These are phyloP conservation scores for Trifolium fragiferum DNA, from an alignment of 306 rosid species.

Conservation along the genomic window DNA sequence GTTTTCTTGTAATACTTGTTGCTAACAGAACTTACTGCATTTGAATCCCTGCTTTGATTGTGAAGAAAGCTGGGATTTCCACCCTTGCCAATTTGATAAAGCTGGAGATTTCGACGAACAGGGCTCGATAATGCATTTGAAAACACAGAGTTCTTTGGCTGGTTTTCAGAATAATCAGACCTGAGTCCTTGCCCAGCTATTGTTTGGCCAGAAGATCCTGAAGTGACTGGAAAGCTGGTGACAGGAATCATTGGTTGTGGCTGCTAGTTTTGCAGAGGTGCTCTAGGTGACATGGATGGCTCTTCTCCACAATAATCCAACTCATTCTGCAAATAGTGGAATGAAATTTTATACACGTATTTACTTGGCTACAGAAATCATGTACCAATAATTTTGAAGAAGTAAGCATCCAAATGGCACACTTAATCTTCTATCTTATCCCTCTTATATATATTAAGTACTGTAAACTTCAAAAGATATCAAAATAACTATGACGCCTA, in stretches of 20 bases:
- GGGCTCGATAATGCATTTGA: slow-evolving; percentile 86
- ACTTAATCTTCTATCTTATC: not conserved
- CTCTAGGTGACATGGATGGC: slow-evolving; percentile 79
- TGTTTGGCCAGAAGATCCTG: slow-evolving; percentile 63
- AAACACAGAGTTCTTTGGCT: slow-evolving; percentile 77
- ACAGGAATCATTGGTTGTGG: slow-evolving; percentile 58
- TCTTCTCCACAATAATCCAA: slow-evolving; percentile 82
- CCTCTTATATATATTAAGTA: not conserved
- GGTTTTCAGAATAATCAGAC: slow-evolving; percentile 62
- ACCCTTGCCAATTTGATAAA: slow-evolving; percentile 70
- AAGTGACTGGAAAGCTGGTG: slow-evolving; percentile 55
- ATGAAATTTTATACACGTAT: slow-evolving; percentile 15
- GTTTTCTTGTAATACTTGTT: too few relatives aligned
- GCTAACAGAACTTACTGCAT: slow-evolving; percentile 59
- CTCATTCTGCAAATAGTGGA: slow-evolving; percentile 64
- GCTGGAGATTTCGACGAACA: slow-evolving; percentile 79
- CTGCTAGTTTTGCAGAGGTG: slow-evolving; percentile 62
- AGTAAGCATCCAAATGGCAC: slow-evolving; percentile 9
- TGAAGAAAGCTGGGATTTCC: slow-evolving; percentile 56
- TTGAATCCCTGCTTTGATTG: slow-evolving; percentile 59
- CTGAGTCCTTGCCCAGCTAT: slow-evolving; percentile 65
- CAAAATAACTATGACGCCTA: not conserved
- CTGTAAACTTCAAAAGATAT: not conserved
- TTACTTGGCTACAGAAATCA: slow-evolving; percentile 11
- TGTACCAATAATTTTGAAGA: not conserved